A percentile compares a stretch with the other conserved stretches of the same genome.
These are phyloP conservation scores for Phialophora macrospora DNA, from an alignment of 2,329 filamentous ascomycete species.

Conservation along the genomic window DNA sequence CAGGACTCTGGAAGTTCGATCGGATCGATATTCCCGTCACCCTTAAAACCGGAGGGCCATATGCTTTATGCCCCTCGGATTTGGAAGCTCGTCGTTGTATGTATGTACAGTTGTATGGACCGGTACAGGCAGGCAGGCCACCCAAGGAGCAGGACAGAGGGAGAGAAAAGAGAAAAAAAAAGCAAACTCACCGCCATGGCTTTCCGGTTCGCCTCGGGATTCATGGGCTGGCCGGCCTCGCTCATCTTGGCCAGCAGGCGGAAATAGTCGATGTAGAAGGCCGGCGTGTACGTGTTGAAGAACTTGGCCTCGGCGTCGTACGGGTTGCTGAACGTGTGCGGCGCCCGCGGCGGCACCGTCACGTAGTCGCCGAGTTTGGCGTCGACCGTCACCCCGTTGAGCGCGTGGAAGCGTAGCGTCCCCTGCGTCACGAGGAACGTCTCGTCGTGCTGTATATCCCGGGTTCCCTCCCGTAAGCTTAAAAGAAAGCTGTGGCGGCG, in stretches of 20 bases:
- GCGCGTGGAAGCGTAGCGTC: conserved; percentile 37
- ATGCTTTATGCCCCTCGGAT: no score
- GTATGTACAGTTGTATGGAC: no score
- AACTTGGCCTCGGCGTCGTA: conserved; percentile 60
- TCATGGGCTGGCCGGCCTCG: conserved; percentile 47
- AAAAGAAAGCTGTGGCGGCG: no score
- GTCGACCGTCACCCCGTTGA: conserved; percentile 37
- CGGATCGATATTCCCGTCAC: no score
- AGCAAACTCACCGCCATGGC: conserved; percentile 37
- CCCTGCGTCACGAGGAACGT: conserved; percentile 59
- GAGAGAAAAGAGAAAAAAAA: no score
- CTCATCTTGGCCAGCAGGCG: conserved; percentile 56
- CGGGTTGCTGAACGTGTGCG: conserved; percentile 63
- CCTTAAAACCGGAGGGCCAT: no score
- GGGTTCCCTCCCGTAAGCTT: no score
- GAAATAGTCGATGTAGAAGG: conserved; percentile 64
- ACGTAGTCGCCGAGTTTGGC: conserved; percentile 53
- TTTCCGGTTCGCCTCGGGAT: conserved; percentile 36
- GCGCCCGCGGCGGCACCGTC: conserved; percentile 59
- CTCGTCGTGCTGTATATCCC: conserved; percentile 62
- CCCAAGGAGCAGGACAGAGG: no score
- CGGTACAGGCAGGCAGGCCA: no score
- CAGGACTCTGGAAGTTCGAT: no score
- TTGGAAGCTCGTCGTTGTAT: no score
- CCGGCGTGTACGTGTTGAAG: conserved; percentile 63